Conservation (phyloP, 2,329 filamentous ascomycete species). For the Nannizzia gypsea region DNA sequence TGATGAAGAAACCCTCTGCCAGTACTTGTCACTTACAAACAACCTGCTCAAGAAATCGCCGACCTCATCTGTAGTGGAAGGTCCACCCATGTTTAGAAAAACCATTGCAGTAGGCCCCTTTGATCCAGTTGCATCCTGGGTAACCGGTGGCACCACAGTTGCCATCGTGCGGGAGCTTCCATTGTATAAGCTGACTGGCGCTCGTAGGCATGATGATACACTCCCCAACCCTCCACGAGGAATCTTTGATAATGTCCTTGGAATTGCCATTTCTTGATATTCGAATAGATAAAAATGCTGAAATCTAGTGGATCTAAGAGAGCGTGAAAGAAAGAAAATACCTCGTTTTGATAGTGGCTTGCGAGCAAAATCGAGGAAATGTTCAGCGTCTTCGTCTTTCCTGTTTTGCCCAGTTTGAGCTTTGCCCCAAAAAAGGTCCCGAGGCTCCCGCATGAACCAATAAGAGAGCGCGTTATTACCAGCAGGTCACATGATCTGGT, state of each 20-base stretch:
- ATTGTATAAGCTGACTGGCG: conserved; percentile 5
- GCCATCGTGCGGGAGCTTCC: conserved; percentile 34
- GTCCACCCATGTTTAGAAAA: conserved; percentile 98
- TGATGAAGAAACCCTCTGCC: conserved; percentile 4
- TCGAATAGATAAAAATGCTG: not conserved
- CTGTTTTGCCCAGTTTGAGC: not conserved
- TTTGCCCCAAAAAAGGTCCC: not conserved
- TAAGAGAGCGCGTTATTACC: not conserved
- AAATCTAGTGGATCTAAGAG: too few relatives aligned
- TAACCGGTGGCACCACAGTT: conserved; percentile 61
- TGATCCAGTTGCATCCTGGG: conserved; percentile 57
- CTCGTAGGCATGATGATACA: not conserved
- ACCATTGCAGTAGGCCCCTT: conserved; percentile 94
- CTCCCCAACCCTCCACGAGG: conserved; percentile 6
- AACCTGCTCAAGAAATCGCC: conserved; percentile 78
- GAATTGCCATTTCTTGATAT: conserved; percentile 10
- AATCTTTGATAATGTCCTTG: conserved; percentile 5
- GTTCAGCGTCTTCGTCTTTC: not conserved
- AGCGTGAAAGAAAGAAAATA: not conserved
- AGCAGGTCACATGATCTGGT: conserved; percentile 6
- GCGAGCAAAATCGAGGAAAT: not conserved
- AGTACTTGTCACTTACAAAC: conserved; percentile 54
- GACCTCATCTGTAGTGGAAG: conserved; percentile 77
- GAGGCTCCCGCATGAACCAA: not conserved
- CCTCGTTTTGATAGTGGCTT: not conserved